Evolutionary conservation across 192 early-diverging fungal species (phyloP).

Genomic region (Coemansia asiatica): DNA sequence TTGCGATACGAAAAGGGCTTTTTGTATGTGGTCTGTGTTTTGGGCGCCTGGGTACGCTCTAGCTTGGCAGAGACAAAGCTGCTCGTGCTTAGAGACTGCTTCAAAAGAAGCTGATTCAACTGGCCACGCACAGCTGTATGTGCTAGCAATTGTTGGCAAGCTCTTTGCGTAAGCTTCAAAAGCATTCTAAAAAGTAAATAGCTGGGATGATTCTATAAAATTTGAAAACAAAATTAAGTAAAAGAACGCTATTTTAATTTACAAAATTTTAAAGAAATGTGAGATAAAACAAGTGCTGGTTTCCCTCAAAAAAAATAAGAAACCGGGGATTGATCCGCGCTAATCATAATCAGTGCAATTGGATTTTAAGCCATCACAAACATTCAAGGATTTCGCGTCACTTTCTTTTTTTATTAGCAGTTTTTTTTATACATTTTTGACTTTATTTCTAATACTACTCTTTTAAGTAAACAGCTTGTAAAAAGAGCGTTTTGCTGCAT

Average conservation of each 20-base stretch:
- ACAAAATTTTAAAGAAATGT: neutral
- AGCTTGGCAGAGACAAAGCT: slow-evolving; percentile 8
- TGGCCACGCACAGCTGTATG: neutral
- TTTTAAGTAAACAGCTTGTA: neutral
- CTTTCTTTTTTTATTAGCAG: neutral
- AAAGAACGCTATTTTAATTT: no score
- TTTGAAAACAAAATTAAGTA: neutral
- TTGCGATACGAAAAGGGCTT: slow-evolving; percentile 56
- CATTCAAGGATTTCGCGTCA: neutral
- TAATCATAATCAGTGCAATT: neutral
- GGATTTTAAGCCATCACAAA: neutral
- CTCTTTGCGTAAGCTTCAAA: neutral
- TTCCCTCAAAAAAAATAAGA: neutral
- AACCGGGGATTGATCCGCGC: neutral
- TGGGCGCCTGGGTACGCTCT: slow-evolving; percentile 37
- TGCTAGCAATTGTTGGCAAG: neutral
- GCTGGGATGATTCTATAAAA: slow-evolving; percentile 7
- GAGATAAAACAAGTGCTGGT: neutral
- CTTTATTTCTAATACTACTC: neutral
- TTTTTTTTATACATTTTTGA: neutral
- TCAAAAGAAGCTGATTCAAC: neutral
- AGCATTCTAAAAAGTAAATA: neutral
- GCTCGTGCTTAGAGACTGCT: neutral
- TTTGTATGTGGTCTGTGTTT: slow-evolving; percentile 48
- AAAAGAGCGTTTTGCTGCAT: no score